These are phyloP conservation scores for Cylindrodendrum hubeiense DNA, from an alignment of 2,329 filamentous ascomycete species.

Conservation along the genomic window DNA sequence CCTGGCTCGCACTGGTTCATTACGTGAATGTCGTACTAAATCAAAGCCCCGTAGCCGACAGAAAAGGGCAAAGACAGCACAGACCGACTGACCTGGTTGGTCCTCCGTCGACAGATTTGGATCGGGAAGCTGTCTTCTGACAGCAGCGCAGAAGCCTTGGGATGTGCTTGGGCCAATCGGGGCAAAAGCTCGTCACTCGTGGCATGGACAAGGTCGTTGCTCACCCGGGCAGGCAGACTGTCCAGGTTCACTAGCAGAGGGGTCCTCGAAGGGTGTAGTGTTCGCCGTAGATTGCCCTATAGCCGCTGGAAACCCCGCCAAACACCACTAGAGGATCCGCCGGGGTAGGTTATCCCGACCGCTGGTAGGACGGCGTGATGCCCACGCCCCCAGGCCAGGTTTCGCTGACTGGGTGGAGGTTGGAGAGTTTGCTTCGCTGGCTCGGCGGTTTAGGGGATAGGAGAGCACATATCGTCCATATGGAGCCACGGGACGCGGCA, in stretches of 20 bases:
- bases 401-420: constrained; percentile 4
- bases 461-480: background rate
- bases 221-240: background rate
- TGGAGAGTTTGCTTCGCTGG: background rate
- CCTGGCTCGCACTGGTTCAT: constrained; percentile 15
- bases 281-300: constrained; percentile 13
- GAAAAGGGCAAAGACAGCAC: constrained; percentile 13
- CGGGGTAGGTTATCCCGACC: constrained; percentile 19
- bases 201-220: constrained; percentile 31
- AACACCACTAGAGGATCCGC: constrained; percentile 17
- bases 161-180: constrained; percentile 41
- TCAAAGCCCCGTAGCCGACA: constrained; percentile 12
- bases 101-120: constrained; percentile 18
- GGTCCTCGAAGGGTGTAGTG: background rate
- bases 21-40: constrained; percentile 25
- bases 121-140: constrained; percentile 30
- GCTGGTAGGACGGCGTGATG: constrained; percentile 4
- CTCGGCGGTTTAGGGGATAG: background rate
- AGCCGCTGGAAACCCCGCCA: constrained; percentile 22
- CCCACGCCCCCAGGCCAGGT: constrained; percentile 14
- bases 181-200: constrained; percentile 39
- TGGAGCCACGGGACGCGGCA: constrained; percentile 12
- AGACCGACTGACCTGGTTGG: constrained; percentile 11
- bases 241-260: constrained; percentile 10
- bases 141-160: constrained; percentile 31